Percentiles rank a stretch among this genome's conserved stretches.
Evolutionary conservation across 805 yeast species (phyloP).

Genomic region (Wickerhamomyces mucosus): DNA sequence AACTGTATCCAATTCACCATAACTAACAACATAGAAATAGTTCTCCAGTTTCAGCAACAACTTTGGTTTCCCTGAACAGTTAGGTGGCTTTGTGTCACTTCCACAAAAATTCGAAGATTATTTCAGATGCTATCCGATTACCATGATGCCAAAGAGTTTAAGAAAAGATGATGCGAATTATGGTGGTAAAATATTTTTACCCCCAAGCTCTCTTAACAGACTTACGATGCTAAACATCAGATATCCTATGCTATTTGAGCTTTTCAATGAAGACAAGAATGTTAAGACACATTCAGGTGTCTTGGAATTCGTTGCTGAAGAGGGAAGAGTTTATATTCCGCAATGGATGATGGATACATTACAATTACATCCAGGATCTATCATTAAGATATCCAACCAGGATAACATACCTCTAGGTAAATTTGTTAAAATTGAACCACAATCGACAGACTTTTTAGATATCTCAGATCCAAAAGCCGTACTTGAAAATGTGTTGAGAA

Average conservation of each 20-base stretch:
- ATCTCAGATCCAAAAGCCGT: slow-evolving; percentile 96
- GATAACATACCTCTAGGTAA: slow-evolving; percentile 71
- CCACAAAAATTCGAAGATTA: slow-evolving; percentile 66
- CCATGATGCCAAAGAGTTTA: slow-evolving; percentile 67
- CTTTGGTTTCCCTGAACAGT: slow-evolving; percentile 8
- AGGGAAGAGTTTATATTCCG: slow-evolving; percentile 90
- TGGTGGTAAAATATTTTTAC: slow-evolving; percentile 94
- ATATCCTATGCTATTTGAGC: slow-evolving; percentile 91
- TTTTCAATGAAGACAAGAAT: slow-evolving; percentile 55
- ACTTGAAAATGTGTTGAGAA: slow-evolving; percentile 81
- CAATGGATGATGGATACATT: slow-evolving; percentile 93
- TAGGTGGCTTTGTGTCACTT: slow-evolving; percentile 20
- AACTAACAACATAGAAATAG: slow-evolving; percentile 11
- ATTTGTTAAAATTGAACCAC: slow-evolving; percentile 93
- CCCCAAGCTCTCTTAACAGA: slow-evolving; percentile 85
- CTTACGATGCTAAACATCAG: slow-evolving; percentile 85
- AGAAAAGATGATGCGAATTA: slow-evolving; percentile 73
- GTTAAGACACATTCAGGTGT: slow-evolving; percentile 84
- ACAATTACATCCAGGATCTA: slow-evolving; percentile 65
- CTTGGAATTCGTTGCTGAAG: slow-evolving; percentile 92
- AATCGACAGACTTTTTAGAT: slow-evolving; percentile 84
- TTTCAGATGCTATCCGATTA: slow-evolving; percentile 86
- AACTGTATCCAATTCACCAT: too few species aligned
- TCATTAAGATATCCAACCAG: slow-evolving; percentile 63
- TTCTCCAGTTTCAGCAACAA: slow-evolving; percentile 28